phyloP scores from a whole-genome alignment of 139 green algal species.

The Micractinium sp. region DNA sequence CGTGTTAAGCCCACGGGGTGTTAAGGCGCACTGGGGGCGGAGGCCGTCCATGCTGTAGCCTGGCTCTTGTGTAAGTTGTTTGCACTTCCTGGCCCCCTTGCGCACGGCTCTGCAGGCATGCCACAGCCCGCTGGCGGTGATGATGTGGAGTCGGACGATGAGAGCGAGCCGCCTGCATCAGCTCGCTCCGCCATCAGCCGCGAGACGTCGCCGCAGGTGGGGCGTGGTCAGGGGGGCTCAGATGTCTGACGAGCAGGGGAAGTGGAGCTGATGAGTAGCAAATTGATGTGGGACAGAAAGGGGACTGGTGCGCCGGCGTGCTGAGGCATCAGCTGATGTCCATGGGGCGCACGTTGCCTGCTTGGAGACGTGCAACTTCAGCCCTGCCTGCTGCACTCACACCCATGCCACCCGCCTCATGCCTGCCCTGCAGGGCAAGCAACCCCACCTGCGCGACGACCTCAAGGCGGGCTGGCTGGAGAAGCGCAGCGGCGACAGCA shows the following conservation, averaged over 20 bases:
- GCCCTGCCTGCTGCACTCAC: too few relatives aligned
- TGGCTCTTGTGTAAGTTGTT: not conserved
- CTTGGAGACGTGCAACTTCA: not conserved
- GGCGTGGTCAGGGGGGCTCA: not conserved
- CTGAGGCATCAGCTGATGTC: not conserved
- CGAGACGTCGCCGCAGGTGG: slow-evolving; percentile 21
- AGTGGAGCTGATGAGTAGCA: not conserved
- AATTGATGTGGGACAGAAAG: not conserved
- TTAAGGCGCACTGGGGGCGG: too few relatives aligned
- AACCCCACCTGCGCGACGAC: slow-evolving; percentile 25
- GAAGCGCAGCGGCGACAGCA: slow-evolving; percentile 68
- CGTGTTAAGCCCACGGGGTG: too few relatives aligned
- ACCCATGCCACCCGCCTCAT: not conserved
- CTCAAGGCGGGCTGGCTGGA: slow-evolving; percentile 66
- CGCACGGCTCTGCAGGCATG: not conserved
- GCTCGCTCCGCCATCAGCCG: slow-evolving; percentile 32
- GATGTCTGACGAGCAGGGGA: not conserved
- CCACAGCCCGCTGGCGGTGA: slow-evolving; percentile 7
- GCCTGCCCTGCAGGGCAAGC: slow-evolving; percentile 4
- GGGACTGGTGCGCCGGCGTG: not conserved
- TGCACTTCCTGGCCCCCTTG: not conserved
- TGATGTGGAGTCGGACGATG: slow-evolving; percentile 39
- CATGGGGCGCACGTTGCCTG: not conserved
- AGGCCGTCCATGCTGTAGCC: not conserved
- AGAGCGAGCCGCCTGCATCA: slow-evolving; percentile 8